Conservation (phyloP, 495 filamentous ascomycete genomes). For the Apiosordaria backusii region DNA sequence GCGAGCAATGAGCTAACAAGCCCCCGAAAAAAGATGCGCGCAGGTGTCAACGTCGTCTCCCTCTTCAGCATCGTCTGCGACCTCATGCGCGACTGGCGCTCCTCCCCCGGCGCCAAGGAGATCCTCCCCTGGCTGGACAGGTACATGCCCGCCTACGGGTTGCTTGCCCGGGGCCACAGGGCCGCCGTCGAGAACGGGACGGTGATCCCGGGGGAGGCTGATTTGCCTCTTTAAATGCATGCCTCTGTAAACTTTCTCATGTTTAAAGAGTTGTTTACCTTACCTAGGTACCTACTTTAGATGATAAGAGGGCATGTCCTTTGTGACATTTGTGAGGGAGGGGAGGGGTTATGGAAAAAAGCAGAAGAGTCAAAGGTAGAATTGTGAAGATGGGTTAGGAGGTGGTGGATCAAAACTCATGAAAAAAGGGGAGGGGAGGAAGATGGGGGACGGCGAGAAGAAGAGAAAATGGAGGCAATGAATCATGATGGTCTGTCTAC, state of each 20-base stretch:
- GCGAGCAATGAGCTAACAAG: too few relatives aligned
- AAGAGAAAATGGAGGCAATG: too few relatives aligned
- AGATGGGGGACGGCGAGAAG: background rate
- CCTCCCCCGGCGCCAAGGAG: constrained; percentile 59
- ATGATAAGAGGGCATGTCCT: too few relatives aligned
- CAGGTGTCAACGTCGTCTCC: constrained; percentile 63
- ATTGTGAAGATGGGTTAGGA: background rate
- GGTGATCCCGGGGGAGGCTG: constrained; percentile 45
- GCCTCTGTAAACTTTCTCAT: background rate
- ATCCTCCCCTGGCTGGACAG: constrained; percentile 64
- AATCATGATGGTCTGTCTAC: too few relatives aligned
- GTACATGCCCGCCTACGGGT: constrained; percentile 46
- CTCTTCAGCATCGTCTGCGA: constrained; percentile 67
- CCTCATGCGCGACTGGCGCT: constrained; percentile 76
- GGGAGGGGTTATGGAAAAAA: too few relatives aligned
- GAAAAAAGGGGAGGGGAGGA: background rate
- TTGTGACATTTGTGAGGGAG: too few relatives aligned
- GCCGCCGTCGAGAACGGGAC: constrained; percentile 43
- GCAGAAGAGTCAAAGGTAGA: background rate
- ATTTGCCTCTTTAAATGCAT: constrained; percentile 21
- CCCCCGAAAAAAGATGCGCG: constrained; percentile 43
- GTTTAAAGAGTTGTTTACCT: too few relatives aligned
- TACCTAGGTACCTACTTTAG: too few relatives aligned
- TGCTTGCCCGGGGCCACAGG: constrained; percentile 44
- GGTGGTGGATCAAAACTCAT: background rate